Evolutionary conservation across 2,329 filamentous ascomycete species (phyloP).

Genomic region (Microdochium paspali): DNA sequence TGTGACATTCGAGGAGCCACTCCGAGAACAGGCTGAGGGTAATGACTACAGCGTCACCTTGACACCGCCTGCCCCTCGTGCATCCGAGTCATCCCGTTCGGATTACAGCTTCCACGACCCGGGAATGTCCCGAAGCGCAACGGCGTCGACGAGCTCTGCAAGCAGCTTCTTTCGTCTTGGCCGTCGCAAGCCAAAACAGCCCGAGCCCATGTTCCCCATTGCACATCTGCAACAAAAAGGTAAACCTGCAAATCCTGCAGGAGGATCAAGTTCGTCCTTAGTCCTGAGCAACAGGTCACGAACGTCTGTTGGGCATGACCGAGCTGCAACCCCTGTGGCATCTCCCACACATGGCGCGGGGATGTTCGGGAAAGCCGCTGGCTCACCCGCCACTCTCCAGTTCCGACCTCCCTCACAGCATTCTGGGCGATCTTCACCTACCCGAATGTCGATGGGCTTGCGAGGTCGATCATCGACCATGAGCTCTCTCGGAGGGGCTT

Average conservation of each 20-base stretch:
- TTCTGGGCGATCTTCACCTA: constrained; percentile 60
- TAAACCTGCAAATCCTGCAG: constrained; percentile 24
- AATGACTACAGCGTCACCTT: constrained; percentile 53
- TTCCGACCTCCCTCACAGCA: constrained; percentile 38
- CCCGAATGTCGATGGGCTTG: constrained; percentile 46
- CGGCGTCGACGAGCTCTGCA: constrained; percentile 51
- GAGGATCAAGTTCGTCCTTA: constrained; percentile 34
- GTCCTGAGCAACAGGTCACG: constrained; percentile 12
- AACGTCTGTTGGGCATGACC: background rate
- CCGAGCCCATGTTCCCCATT: constrained; percentile 73
- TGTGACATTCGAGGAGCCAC: constrained; percentile 53
- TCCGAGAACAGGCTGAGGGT: constrained; percentile 44
- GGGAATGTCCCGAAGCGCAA: constrained; percentile 45
- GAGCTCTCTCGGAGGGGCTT: constrained; percentile 68
- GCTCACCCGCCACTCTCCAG: constrained; percentile 39
- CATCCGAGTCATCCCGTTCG: constrained; percentile 83
- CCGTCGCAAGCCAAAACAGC: constrained; percentile 65
- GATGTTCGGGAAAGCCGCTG: constrained; percentile 20
- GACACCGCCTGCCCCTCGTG: constrained; percentile 52
- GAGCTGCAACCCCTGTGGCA: constrained; percentile 16
- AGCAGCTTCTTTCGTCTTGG: constrained; percentile 75
- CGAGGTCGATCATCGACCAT: constrained; percentile 82
- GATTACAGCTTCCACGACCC: constrained; percentile 72
- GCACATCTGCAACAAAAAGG: constrained; percentile 74
- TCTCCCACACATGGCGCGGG: constrained; percentile 21